phyloP scores from a whole-genome alignment of 768 basidiomycete genomes.

The Pleurotus citrinopileatus region DNA sequence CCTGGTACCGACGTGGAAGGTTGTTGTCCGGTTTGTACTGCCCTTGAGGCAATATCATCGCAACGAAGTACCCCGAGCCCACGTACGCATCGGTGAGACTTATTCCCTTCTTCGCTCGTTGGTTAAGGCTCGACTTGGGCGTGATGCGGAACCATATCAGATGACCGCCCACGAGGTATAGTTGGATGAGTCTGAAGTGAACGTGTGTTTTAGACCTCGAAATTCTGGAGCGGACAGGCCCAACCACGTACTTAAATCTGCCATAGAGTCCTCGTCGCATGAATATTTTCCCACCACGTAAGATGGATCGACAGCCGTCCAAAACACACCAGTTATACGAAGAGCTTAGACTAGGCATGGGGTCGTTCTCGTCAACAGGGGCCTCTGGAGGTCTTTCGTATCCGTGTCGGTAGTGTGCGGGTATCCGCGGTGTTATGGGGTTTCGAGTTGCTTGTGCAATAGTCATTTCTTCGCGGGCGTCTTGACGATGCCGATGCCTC shows the following conservation, averaged over 20 bases:
- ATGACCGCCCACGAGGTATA: constrained; percentile 75
- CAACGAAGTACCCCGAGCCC: constrained; percentile 83
- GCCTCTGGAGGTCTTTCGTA: constrained; percentile 44
- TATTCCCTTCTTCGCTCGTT: constrained; percentile 50
- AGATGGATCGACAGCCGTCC: constrained; percentile 73
- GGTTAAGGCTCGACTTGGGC: constrained; percentile 55
- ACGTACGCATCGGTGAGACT: constrained; percentile 76
- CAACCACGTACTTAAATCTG: constrained; percentile 74
- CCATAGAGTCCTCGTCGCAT: constrained; percentile 68
- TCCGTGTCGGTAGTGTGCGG: constrained; percentile 35
- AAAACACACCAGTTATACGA: constrained; percentile 89
- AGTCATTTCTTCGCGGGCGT: constrained; percentile 81
- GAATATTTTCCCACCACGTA: constrained; percentile 72
- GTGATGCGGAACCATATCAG: constrained; percentile 69
- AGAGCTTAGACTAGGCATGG: constrained; percentile 54
- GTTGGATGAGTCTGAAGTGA: constrained; percentile 54
- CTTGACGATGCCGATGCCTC: constrained; percentile 70
- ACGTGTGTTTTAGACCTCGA: constrained; percentile 2
- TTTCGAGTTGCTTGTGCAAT: constrained; percentile 55
- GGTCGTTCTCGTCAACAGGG: constrained; percentile 48
- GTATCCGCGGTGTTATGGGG: constrained; percentile 56
- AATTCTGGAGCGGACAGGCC: not conserved
- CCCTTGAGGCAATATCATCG: constrained; percentile 58
- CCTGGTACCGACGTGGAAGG: constrained; percentile 76
- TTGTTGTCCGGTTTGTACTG: constrained; percentile 56